Percentiles rank a stretch among this genome's conserved stretches.
These are phyloP conservation scores for Neurospora sp. DNA, from an alignment of 495 filamentous ascomycete genomes.

Conservation along the genomic window DNA sequence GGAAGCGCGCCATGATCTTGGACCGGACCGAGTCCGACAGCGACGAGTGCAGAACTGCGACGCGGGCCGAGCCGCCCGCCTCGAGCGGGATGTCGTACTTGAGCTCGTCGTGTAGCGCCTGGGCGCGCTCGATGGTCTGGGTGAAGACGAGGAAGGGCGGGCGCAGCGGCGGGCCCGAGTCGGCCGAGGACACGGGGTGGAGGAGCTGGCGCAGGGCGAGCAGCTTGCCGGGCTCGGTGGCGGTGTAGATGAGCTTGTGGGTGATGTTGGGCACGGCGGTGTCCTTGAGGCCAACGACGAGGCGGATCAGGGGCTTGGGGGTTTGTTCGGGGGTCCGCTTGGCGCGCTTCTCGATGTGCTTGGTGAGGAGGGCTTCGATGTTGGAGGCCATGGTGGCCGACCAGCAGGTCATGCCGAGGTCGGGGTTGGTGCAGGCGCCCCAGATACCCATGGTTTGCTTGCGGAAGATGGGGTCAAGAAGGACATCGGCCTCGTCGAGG, in stretches of 20 bases:
- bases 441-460: slow-evolving; percentile 85
- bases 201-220: slow-evolving; percentile 85
- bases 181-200: slow-evolving; percentile 55
- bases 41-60: slow-evolving; percentile 83
- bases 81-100: slow-evolving; percentile 87
- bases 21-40: slow-evolving; percentile 67
- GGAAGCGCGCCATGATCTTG: slow-evolving; percentile 77
- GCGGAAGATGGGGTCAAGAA: slow-evolving; percentile 82
- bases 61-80: slow-evolving; percentile 74
- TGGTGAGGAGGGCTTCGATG: slow-evolving; percentile 63
- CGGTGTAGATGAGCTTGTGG: slow-evolving; percentile 82
- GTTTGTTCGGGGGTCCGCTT: slow-evolving; percentile 29
- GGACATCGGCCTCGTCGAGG: slow-evolving; percentile 89
- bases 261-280: slow-evolving; percentile 83
- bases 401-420: slow-evolving; percentile 71
- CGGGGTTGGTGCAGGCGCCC: slow-evolving; percentile 56
- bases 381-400: slow-evolving; percentile 95
- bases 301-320: slow-evolving; percentile 54
- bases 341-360: slow-evolving; percentile 45
- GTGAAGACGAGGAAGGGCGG: slow-evolving; percentile 92
- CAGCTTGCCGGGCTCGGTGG: slow-evolving; percentile 87
- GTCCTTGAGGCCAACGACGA: slow-evolving; percentile 92
- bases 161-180: slow-evolving; percentile 51
- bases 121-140: slow-evolving; percentile 82
- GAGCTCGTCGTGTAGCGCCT: slow-evolving; percentile 78